Evolutionary conservation across 2,329 filamentous ascomycete species (phyloP).

Genomic region (Lasiodiplodia hormozganensis): DNA sequence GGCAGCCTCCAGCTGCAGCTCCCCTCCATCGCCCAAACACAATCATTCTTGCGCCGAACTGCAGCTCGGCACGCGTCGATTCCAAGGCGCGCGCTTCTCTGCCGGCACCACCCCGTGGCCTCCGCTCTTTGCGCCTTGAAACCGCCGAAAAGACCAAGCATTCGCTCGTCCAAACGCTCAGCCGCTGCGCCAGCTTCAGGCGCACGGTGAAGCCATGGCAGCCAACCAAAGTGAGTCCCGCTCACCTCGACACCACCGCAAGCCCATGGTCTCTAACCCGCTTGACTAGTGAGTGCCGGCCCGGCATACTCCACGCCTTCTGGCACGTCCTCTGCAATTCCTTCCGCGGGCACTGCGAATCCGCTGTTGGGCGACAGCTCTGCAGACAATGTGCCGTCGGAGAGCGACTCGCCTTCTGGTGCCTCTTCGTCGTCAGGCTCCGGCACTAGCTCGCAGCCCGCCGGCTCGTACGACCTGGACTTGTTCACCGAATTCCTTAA

Average conservation of each 20-base stretch:
- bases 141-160: too few relatives aligned
- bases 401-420: not conserved
- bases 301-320: not conserved
- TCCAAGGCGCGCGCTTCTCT: not conserved
- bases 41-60: not conserved
- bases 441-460: not conserved
- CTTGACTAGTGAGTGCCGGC: not conserved
- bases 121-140: not conserved
- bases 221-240: slow-evolving; percentile 1
- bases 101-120: too few relatives aligned
- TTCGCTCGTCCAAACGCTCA: not conserved
- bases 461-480: not conserved
- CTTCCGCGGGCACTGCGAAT: not conserved
- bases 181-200: not conserved
- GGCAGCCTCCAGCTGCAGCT: slow-evolving; percentile 15
- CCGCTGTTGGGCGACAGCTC: not conserved
- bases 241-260: not conserved
- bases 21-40: slow-evolving; percentile 5
- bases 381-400: not conserved
- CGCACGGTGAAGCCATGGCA: slow-evolving; percentile 11
- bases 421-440: not conserved
- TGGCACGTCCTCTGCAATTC: not conserved
- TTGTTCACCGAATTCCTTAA: not conserved
- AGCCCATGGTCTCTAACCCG: not conserved
- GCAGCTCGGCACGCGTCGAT: not conserved